Percentiles rank a stretch among this genome's conserved stretches.
Conservation (phyloP, 139 green algal species). For the Protoeuglena noctilucae region DNA sequence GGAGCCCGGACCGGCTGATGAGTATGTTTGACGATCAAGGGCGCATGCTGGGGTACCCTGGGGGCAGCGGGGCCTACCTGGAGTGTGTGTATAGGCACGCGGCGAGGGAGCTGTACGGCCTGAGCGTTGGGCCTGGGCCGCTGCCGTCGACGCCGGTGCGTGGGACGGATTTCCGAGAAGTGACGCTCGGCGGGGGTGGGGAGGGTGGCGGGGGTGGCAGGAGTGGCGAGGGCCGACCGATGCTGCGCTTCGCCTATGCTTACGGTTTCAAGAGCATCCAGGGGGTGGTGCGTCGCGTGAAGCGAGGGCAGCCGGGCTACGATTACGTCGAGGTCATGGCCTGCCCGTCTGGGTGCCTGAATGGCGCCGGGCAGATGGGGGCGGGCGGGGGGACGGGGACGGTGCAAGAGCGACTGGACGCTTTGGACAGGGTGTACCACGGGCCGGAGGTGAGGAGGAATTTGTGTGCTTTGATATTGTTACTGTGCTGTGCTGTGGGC, state of each 20-base stretch:
- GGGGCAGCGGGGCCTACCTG: conserved; percentile 72
- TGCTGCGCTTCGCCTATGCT: conserved; percentile 59
- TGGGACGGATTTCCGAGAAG: conserved; percentile 61
- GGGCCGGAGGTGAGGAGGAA: conserved; percentile 7
- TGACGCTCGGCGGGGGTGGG: conserved; percentile 9
- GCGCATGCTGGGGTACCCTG: conserved; percentile 23
- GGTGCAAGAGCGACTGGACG: conserved; percentile 13
- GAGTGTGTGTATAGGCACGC: conserved; percentile 57
- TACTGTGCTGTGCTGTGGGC: no score
- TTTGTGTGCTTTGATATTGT: no score
- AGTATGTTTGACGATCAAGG: conserved; percentile 2
- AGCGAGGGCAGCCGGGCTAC: conserved; percentile 53
- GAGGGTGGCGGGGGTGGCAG: conserved; percentile 17
- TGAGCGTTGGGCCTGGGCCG: conserved; percentile 35
- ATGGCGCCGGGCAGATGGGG: conserved; percentile 80
- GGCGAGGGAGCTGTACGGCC: conserved; percentile 45
- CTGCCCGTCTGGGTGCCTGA: conserved; percentile 84
- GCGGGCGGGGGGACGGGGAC: conserved; percentile 18
- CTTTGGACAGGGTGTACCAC: conserved; percentile 17
- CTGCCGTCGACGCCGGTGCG: conserved; percentile 39
- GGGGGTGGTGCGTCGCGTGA: conserved; percentile 55
- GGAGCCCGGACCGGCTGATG: background rate
- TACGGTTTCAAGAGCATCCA: conserved; percentile 98
- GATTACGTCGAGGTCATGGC: conserved; percentile 97
- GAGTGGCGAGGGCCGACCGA: conserved; percentile 15